Conservation (phyloP, 2,329 filamentous ascomycete species). For the Fonsecaea pedrosoi region DNA sequence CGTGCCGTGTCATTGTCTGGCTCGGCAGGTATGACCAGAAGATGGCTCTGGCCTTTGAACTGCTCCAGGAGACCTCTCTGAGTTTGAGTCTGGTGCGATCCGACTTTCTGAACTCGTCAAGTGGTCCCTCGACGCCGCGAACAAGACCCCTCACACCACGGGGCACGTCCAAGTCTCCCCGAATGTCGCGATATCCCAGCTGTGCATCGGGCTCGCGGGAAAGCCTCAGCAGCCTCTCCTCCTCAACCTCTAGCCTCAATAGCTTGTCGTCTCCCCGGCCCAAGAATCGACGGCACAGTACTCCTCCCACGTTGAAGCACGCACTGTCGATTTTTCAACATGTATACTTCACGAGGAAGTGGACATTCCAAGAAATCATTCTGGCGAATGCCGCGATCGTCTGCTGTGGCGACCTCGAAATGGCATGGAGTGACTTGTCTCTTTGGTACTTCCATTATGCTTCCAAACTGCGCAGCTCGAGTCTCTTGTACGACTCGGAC, state of each 20-base stretch:
- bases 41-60: slow-evolving; percentile 29
- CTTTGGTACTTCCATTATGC: slow-evolving; percentile 35
- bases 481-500: slow-evolving; percentile 32
- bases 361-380: slow-evolving; percentile 34
- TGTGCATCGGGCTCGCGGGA: slow-evolving; percentile 24
- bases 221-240: slow-evolving; percentile 20
- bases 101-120: slow-evolving; percentile 28
- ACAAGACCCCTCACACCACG: slow-evolving; percentile 14
- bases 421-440: slow-evolving; percentile 33
- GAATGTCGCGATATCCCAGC: slow-evolving; percentile 22
- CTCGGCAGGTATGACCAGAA: slow-evolving; percentile 32
- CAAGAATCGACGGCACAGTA: slow-evolving; percentile 18
- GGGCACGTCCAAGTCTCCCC: slow-evolving; percentile 12
- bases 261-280: slow-evolving; percentile 15
- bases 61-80: slow-evolving; percentile 29
- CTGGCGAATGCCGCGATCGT: slow-evolving; percentile 33
- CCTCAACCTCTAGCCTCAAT: slow-evolving; percentile 26
- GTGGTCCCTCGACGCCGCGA: slow-evolving; percentile 9
- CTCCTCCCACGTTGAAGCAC: slow-evolving; percentile 24
- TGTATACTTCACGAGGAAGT: slow-evolving; percentile 29
- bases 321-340: slow-evolving; percentile 34
- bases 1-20: slow-evolving; percentile 38
- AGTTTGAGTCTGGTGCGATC: slow-evolving; percentile 33
- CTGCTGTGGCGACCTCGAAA: slow-evolving; percentile 32
- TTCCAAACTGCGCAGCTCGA: slow-evolving; percentile 29